These are phyloP conservation scores for Peronospora farinosa DNA, from an alignment of 352 stramenopile species.

Conservation along the genomic window DNA sequence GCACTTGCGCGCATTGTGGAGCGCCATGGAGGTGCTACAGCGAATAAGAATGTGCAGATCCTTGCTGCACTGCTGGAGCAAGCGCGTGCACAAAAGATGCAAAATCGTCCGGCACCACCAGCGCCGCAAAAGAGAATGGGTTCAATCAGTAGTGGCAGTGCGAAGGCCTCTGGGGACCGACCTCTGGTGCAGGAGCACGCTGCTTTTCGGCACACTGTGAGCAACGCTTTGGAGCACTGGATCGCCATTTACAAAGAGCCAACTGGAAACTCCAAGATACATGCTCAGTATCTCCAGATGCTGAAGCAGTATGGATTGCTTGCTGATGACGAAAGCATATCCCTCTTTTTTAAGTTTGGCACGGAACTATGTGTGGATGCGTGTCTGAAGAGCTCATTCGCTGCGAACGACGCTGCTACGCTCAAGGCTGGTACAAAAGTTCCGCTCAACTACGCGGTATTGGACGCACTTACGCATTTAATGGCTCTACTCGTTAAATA, in stretches of 20 bases:
- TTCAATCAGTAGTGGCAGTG: constrained; percentile 47
- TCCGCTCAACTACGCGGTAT: constrained; percentile 87
- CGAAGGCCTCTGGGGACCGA: constrained; percentile 29
- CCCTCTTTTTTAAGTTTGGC: constrained; percentile 95
- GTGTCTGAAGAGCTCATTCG: constrained; percentile 86
- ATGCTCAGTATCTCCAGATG: constrained; percentile 95
- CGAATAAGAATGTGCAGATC: constrained; percentile 86
- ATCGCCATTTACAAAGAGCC: constrained; percentile 95
- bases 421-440: constrained; percentile 44
- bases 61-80: constrained; percentile 73
- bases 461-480: constrained; percentile 95
- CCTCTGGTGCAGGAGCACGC: constrained; percentile 64
- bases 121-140: constrained; percentile 43
- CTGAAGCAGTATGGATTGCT: constrained; percentile 95
- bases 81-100: constrained; percentile 53
- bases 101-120: constrained; percentile 20
- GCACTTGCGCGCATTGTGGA: constrained; percentile 83
- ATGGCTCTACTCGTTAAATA: constrained; percentile 95
- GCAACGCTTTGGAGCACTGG: constrained; percentile 95
- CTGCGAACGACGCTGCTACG: constrained; percentile 30
- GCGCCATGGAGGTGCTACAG: constrained; percentile 54
- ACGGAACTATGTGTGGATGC: constrained; percentile 96
- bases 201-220: constrained; percentile 81
- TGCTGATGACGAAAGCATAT: constrained; percentile 94
- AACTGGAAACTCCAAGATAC: constrained; percentile 89